These are phyloP conservation scores for Pseudofabraea citricarpa DNA, from an alignment of 2,329 filamentous ascomycete genomes.

Conservation along the genomic window DNA sequence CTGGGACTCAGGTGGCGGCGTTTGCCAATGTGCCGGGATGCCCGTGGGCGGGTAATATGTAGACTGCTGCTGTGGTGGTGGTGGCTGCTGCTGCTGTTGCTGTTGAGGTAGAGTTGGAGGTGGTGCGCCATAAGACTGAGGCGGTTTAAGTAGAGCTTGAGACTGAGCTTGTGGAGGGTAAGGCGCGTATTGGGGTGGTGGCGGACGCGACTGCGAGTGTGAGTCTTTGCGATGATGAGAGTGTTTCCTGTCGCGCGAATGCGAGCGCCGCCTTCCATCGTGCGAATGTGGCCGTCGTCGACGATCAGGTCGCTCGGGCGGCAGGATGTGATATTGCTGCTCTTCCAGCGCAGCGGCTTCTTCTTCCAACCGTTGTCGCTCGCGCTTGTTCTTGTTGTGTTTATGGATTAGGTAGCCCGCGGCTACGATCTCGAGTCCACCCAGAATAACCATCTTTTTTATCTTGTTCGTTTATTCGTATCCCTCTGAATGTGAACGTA, in stretches of 20 bases:
- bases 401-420: slow-evolving; percentile 25
- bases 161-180: background rate
- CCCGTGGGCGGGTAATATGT: slow-evolving; percentile 17
- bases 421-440: slow-evolving; percentile 25
- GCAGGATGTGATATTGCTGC: slow-evolving; percentile 17
- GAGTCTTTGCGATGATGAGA: slow-evolving; percentile 6
- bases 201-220: slow-evolving; percentile 7
- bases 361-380: slow-evolving; percentile 19
- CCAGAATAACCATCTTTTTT: slow-evolving; percentile 48
- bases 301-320: slow-evolving; percentile 4
- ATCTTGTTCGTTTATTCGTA: too few species aligned
- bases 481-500: too few species aligned
- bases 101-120: background rate
- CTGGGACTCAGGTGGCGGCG: background rate
- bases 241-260: slow-evolving; percentile 8
- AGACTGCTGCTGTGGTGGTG: slow-evolving; percentile 5
- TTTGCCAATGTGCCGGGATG: slow-evolving; percentile 18
- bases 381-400: slow-evolving; percentile 24
- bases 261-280: background rate
- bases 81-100: background rate
- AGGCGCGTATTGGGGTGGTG: slow-evolving; percentile 7
- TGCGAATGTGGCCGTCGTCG: background rate
- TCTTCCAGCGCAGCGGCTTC: slow-evolving; percentile 20
- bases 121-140: background rate
- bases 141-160: background rate